Conservation (phyloP, 805 yeast genomes). For the Suhomyces sp. region DNA sequence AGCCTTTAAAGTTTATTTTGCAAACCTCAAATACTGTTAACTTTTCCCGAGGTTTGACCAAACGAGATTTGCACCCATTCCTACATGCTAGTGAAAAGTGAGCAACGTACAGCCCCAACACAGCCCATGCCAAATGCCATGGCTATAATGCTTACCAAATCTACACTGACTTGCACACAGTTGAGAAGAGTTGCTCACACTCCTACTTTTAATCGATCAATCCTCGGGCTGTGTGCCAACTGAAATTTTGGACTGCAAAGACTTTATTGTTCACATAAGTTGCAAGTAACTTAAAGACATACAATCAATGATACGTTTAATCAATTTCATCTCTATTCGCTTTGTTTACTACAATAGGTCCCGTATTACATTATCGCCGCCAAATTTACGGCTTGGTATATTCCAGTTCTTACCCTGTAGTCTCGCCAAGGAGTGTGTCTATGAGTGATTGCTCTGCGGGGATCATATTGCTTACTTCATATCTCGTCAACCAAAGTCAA, state of each 20-base stretch:
- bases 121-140: too few species aligned
- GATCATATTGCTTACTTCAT: background rate
- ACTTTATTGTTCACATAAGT: background rate
- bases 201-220: too few species aligned
- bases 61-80: background rate
- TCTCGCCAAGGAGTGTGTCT: background rate
- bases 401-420: background rate
- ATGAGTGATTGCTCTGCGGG: background rate
- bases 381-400: too few species aligned
- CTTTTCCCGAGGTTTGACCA: background rate
- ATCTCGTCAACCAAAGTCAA: background rate
- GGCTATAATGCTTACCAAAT: too few species aligned
- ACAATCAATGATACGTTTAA: background rate
- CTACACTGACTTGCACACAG: background rate
- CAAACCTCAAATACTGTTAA: background rate
- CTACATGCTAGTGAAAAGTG: background rate
- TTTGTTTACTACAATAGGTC: background rate
- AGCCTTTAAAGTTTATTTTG: background rate
- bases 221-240: background rate
- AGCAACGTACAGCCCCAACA: too few species aligned
- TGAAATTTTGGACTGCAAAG: background rate
- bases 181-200: background rate
- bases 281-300: background rate
- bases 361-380: background rate
- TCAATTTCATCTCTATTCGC: background rate